phyloP scores from a whole-genome alignment of 1,139 yeast genomes.

The Diutina mesorugosa region DNA sequence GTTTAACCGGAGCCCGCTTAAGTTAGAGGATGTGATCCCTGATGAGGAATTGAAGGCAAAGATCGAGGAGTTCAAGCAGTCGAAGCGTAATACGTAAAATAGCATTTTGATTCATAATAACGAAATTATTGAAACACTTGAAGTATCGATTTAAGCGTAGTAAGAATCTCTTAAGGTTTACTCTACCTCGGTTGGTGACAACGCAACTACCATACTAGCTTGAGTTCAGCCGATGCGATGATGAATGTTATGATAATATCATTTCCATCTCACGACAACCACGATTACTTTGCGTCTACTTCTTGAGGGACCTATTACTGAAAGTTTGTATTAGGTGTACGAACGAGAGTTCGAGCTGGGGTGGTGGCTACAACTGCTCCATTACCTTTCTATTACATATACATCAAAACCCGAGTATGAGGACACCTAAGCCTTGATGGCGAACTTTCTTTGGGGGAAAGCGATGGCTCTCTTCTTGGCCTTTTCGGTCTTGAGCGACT shows the following conservation, averaged over 20 bases:
- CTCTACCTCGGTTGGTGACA: too few species aligned
- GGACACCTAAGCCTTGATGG: conserved; percentile 81
- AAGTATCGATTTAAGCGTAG: too few species aligned
- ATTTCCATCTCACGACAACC: too few species aligned
- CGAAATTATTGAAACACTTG: not conserved
- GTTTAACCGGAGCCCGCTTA: conserved; percentile 84
- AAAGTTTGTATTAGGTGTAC: not conserved
- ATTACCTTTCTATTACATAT: conserved; percentile 3
- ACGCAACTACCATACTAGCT: conserved; percentile 3
- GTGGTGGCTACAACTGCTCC: not conserved
- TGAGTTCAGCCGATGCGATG: too few species aligned
- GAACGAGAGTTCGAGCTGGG: not conserved
- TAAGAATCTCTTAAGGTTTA: too few species aligned
- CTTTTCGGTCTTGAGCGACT: conserved; percentile 70
- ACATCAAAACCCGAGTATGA: conserved; percentile 2
- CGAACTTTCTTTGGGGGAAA: conserved; percentile 97
- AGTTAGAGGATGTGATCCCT: conserved; percentile 76
- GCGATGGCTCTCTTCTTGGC: conserved; percentile 87
- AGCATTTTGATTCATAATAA: not conserved
- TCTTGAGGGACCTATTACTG: not conserved
- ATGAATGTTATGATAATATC: too few species aligned
- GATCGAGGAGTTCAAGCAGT: conserved; percentile 33
- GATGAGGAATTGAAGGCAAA: conserved; percentile 51
- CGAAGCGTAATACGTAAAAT: not conserved
- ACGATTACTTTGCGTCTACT: too few species aligned